Base-by-base conservation (phyloP, 169 alveolate genomes). In the Cryptosporidium viatorum region DNA sequence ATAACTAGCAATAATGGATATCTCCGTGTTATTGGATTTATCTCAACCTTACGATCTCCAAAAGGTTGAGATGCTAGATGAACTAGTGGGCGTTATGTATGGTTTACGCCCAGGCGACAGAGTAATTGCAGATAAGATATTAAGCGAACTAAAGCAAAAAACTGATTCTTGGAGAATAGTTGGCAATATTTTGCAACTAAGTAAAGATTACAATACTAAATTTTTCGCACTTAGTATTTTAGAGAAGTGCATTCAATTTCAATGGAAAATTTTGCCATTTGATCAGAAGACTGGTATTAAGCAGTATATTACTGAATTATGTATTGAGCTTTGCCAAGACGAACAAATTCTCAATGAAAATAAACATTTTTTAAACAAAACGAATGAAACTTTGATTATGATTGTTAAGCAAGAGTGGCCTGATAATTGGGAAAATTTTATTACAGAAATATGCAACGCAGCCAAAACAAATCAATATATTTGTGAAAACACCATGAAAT, bases 331-430 rank as follows among this genome's bases (percentile, higher is more conserved):
- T 48, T 80, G 89, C 67, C 89, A 80, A 91, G 97, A 94, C 73
- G 96, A 94, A 6, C 93, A 95, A 55, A 93, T 94, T 9, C 93
- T 94, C 14, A 84, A 91, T 23, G 93, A 92, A 31, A 96, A 94
- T 48, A 69, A 93, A 58, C 98, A 96, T 84, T 92, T 95, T 33
- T 85, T 96, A 18, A 96, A 95, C 60, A 96, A 96, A 69, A 92
- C 96, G 48, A 96, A 96, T 91, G 95, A 95, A 62, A 93, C 96
- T 14, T 86, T 96, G 92, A 89, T 94, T 84, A 91, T 94, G 91
- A 97, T 96, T 51, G 97, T 98, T 21, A 96, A 97, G 87, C 95
- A 97, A 85, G 99, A 99, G 92, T 99, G 99, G 99, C 99, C 99
- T 2, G 98, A 99, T 9, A 95, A 97, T 10, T 99, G 99, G 99